Evolutionary conservation across 768 basidiomycete genomes (phyloP).

Genomic region (Zangia roseola): DNA sequence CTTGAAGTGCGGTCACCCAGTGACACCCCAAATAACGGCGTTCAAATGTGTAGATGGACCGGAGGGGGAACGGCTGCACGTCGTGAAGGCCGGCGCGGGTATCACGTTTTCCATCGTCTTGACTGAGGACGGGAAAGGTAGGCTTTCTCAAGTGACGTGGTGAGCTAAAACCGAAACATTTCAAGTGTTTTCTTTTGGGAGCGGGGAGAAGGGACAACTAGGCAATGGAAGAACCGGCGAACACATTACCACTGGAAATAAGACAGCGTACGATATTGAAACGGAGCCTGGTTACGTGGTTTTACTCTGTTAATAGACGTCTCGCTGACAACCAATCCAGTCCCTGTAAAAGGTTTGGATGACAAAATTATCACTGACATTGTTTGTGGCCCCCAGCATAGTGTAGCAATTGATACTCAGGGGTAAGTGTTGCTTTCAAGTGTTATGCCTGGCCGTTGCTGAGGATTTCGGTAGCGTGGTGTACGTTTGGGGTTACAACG

Average conservation of each 20-base stretch:
- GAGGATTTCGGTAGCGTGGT: constrained; percentile 49
- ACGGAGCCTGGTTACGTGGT: constrained; percentile 56
- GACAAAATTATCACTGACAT: constrained; percentile 80
- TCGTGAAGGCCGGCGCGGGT: constrained; percentile 77
- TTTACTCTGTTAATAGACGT: not conserved
- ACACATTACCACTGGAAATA: constrained; percentile 82
- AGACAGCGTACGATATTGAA: constrained; percentile 79
- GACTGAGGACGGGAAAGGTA: constrained; percentile 79
- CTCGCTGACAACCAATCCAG: constrained; percentile 36
- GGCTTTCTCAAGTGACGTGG: constrained; percentile 10
- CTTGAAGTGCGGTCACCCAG: constrained; percentile 66
- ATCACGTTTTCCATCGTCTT: constrained; percentile 82
- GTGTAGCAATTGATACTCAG: constrained; percentile 72
- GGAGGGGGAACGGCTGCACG: constrained; percentile 59
- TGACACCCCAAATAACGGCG: constrained; percentile 58
- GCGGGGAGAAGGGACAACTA: constrained; percentile 89
- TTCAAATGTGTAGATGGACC: constrained; percentile 68
- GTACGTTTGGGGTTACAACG: constrained; percentile 87
- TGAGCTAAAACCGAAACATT: constrained; percentile 1
- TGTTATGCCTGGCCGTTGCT: constrained; percentile 3
- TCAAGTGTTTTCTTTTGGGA: constrained; percentile 85
- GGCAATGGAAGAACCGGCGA: constrained; percentile 95
- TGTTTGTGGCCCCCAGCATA: constrained; percentile 85
- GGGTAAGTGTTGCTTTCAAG: constrained; percentile 46
- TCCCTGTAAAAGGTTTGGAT: constrained; percentile 71